Percentiles rank a stretch among this genome's conserved stretches.
Conservation (phyloP, 352 stramenopile genomes). For the Phytophthora sp. region DNA sequence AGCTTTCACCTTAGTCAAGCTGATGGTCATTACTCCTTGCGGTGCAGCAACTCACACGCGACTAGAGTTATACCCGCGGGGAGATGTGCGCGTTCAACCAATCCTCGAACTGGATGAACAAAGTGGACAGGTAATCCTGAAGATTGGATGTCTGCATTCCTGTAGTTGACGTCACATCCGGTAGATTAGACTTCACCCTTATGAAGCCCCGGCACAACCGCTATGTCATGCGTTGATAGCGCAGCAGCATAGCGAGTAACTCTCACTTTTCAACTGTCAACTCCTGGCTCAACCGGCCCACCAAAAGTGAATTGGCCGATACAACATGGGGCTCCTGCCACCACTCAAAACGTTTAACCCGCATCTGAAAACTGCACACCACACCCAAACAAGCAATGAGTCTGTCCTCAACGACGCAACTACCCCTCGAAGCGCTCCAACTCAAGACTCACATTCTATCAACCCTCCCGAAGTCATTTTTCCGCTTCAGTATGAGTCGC, state of each 20-base stretch:
- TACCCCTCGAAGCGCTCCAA: conserved; percentile 52
- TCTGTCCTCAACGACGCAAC: neutral
- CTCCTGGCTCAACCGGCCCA: neutral
- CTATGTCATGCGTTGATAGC: conserved; percentile 14
- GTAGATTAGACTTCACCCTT: conserved; percentile 10
- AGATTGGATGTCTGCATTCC: conserved; percentile 15
- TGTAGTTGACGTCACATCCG: conserved; percentile 6
- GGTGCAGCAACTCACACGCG: no score
- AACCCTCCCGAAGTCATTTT: conserved; percentile 43
- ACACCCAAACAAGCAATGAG: conserved; percentile 12
- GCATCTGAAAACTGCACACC: conserved; percentile 21
- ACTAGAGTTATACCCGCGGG: neutral
- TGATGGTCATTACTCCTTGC: no score
- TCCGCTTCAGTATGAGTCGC: conserved; percentile 70
- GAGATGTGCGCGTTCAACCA: no score
- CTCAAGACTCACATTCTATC: conserved; percentile 68
- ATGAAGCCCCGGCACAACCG: neutral
- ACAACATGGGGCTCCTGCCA: conserved; percentile 26
- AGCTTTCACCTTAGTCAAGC: no score
- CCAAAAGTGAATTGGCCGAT: no score
- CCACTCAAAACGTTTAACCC: conserved; percentile 28
- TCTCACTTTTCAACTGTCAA: conserved; percentile 23
- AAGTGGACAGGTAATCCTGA: neutral
- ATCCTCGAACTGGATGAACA: no score
- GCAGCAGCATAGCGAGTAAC: neutral